These are phyloP conservation scores for Nicotiana undulata DNA, from an alignment of 257 asterid genomes.

Conservation along the genomic window DNA sequence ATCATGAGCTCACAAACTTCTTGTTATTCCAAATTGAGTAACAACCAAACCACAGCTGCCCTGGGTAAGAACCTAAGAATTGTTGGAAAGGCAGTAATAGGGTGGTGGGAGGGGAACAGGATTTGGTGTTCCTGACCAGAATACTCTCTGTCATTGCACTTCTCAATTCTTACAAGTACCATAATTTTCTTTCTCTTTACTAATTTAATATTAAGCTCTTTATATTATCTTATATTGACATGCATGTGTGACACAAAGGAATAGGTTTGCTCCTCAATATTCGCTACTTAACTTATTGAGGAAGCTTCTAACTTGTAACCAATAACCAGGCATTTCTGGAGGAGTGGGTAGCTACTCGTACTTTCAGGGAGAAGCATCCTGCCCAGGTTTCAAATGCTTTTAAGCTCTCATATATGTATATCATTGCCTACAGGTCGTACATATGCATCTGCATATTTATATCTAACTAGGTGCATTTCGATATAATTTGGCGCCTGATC, in stretches of 20 bases:
- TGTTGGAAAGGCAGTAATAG: no score
- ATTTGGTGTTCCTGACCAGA: no score
- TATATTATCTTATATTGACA: background rate
- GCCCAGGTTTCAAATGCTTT: slow-evolving; percentile 49
- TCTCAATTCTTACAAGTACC: no score
- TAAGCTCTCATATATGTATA: slow-evolving; percentile 1
- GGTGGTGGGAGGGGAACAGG: no score
- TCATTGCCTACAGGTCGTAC: no score
- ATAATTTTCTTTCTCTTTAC: background rate
- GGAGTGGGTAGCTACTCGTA: slow-evolving; percentile 83
- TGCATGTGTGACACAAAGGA: background rate
- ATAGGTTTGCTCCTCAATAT: background rate
- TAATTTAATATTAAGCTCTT: background rate
- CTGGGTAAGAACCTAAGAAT: no score
- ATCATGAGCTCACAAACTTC: no score
- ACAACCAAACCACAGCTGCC: no score
- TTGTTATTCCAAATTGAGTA: no score
- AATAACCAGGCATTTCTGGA: slow-evolving; percentile 83
- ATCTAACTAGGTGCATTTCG: background rate
- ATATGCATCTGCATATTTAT: no score
- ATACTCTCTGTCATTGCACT: no score
- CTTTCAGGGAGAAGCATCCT: slow-evolving; percentile 53
- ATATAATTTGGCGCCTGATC: background rate
- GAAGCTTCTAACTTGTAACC: slow-evolving; percentile 14
- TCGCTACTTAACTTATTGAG: background rate